Base-by-base conservation (phyloP, 1,284 basidiomycete species). In the Leccinum solheimii region DNA sequence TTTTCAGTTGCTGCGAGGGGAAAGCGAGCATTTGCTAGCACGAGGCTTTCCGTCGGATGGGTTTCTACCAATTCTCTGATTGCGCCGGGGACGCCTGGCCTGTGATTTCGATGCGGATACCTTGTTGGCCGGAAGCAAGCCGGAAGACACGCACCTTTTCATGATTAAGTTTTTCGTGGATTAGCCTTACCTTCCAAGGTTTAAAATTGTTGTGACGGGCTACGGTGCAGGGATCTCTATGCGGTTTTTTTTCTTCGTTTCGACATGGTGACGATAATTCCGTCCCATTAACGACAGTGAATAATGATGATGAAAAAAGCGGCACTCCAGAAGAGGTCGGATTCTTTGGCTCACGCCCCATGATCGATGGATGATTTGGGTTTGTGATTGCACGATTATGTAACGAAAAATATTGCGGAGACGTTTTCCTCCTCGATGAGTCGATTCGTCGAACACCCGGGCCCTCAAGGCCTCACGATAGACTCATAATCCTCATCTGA, bases 21-120 rank as follows among this genome's bases (percentile, higher is more conserved):
- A 64, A 66, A 67, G 19, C 2, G 8, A 36, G 51, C 8, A n/a
- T 3, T 10, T 21, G 43, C 10, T 45, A 45, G 43, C 43, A 45
- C 43, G 50, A 43, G 7, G 32, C 9, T 55, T 63, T 23, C 64
- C 60, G 60, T n/a, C 14, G 53, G 48, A 21, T 26, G 36, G 7
- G 16, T 36, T 34, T 8, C 50, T 49, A 49, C 48, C 21, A 30
- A 11, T 14, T n/a, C 5, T 59, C 13, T 59, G 61, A 60, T 64
- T 19, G 62, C 7, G 30, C 34, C 61, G 36, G 55, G 11, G 19
- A n/a, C n/a, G 26, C 52, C 60, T 45, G 59, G 30, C 23, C 14
- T 30, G 56, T 30, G 55, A 26, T 34, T 19, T 43, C 11, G 50
- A 52, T 19, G 14, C n/a, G 1, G 27, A 52, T 32, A 32, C 27